Base-by-base conservation (phyloP, 805 yeast species). In the Pichia membranifaciens region DNA sequence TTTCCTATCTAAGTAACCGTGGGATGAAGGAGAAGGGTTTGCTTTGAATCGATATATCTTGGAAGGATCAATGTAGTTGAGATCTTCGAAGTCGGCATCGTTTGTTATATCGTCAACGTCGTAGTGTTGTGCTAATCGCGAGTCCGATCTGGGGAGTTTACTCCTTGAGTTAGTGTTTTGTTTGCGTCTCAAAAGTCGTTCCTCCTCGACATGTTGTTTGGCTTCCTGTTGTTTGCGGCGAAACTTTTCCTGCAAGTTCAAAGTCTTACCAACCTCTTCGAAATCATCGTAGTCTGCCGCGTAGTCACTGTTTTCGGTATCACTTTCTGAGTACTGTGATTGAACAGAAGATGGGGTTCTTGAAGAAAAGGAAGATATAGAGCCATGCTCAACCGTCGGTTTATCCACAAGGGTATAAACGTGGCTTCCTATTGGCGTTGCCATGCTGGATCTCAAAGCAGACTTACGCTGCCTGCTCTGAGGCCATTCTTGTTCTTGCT, bases 301-400 rank as follows among this genome's bases (percentile, higher is more conserved):
- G 37, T 62, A 63, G 41, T 63, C 67, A 47, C 66, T 62, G 41
- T 62, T 59, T 22, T 62, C 67, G 0, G 65, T 56, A n/a, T 60
- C 66, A 34, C 59, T 58, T 41, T 62, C 66, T 23, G 59, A 47
- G 34, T 48, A 55, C 16, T 52, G 51, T 1, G 60, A 54, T 21
- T 51, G 37, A 2, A 51, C 13, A 5, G 49, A 47, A 6, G 51
- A 45, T 18, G 54, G 48, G 5, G 37, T 51, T 17, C 47, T 42
- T 3, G 62, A 56, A 4, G 65, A 60, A 9, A 49, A 50, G 0
- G 67, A 60, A 4, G 66, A 60, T 18, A 56, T 32, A 20, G 66
- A 60, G 20, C 54, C 64, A 16, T 58, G 54, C 31, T 56, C 42
- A 3, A 5, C 40, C 10, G 21, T 3, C 9, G 21, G 40, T 9